Conservation (phyloP, 495 filamentous ascomycete genomes). For the Terfezia boudieri region DNA sequence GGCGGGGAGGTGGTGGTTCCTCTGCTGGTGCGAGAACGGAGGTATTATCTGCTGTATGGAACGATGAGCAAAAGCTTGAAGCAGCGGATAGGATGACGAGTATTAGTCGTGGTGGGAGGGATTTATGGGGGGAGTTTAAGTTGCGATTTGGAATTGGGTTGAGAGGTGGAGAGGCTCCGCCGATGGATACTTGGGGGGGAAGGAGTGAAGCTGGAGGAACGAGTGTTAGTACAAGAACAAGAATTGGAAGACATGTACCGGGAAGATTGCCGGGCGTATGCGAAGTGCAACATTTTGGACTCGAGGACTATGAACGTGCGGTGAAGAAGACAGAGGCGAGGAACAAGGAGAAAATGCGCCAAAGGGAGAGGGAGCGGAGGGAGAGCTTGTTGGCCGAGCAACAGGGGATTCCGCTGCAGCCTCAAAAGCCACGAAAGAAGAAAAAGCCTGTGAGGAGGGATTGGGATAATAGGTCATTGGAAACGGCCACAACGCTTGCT, state of each 20-base stretch:
- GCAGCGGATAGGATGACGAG: slow-evolving; percentile 13
- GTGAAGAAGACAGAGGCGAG: not conserved
- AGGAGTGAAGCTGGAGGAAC: slow-evolving; percentile 1
- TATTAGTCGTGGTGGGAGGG: not conserved
- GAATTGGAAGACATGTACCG: not conserved
- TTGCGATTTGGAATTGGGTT: not conserved
- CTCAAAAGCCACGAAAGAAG: not conserved
- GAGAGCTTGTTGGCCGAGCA: not conserved
- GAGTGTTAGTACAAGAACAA: not conserved
- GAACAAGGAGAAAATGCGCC: not conserved
- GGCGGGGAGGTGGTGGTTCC: slow-evolving; percentile 9
- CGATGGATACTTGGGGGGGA: not conserved
- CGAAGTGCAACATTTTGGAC: not conserved
- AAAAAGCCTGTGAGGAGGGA: slow-evolving; percentile 7
- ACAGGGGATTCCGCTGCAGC: slow-evolving; percentile 1
- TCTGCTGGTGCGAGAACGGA: slow-evolving; percentile 12
- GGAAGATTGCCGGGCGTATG: not conserved
- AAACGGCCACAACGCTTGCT: slow-evolving; percentile 1
- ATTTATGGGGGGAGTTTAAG: not conserved
- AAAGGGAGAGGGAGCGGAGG: not conserved
- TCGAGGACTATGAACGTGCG: not conserved
- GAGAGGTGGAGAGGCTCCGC: not conserved
- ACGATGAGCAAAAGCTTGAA: slow-evolving; percentile 9
- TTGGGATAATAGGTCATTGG: slow-evolving; percentile 3
- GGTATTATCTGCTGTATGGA: slow-evolving; percentile 6